Evolutionary conservation across 352 stramenopile genomes (phyloP).

Genomic region (Pythium sukuiense): DNA sequence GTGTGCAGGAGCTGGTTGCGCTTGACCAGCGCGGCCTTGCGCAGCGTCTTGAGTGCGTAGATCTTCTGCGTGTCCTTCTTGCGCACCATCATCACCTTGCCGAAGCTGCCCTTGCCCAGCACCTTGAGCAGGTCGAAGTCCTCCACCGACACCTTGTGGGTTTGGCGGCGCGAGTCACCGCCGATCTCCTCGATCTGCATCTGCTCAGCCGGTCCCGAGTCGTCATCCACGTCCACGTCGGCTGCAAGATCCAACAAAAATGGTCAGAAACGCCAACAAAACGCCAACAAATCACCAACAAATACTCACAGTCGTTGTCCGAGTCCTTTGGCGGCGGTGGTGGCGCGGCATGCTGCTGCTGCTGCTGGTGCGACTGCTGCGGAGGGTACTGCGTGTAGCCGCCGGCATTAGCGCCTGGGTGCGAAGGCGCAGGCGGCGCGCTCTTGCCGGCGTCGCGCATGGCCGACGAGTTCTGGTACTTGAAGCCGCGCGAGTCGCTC

Average conservation of each 20-base stretch:
- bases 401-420: conserved; percentile 23
- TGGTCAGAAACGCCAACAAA: background rate
- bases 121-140: conserved; percentile 94
- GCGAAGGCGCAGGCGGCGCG: conserved; percentile 68
- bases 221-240: conserved; percentile 74
- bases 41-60: conserved; percentile 95
- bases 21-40: conserved; percentile 92
- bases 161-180: conserved; percentile 42
- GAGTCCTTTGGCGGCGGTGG: conserved; percentile 20
- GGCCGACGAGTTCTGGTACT: conserved; percentile 54
- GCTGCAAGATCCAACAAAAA: conserved; percentile 28
- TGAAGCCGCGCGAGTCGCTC: conserved; percentile 83
- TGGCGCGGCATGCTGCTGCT: conserved; percentile 1
- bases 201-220: conserved; percentile 78
- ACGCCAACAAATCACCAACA: background rate
- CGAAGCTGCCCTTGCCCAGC: conserved; percentile 94
- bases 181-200: conserved; percentile 84
- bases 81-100: conserved; percentile 95
- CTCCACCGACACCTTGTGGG: conserved; percentile 88
- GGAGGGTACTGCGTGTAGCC: conserved; percentile 27
- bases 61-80: conserved; percentile 94
- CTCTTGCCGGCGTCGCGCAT: conserved; percentile 68
- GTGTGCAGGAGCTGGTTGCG: conserved; percentile 94
- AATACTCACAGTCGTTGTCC: conserved; percentile 68
- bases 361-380: conserved; percentile 4